Base-by-base conservation (phyloP, 192 early-diverging fungal genomes). In the Backusella parvicylindrica region DNA sequence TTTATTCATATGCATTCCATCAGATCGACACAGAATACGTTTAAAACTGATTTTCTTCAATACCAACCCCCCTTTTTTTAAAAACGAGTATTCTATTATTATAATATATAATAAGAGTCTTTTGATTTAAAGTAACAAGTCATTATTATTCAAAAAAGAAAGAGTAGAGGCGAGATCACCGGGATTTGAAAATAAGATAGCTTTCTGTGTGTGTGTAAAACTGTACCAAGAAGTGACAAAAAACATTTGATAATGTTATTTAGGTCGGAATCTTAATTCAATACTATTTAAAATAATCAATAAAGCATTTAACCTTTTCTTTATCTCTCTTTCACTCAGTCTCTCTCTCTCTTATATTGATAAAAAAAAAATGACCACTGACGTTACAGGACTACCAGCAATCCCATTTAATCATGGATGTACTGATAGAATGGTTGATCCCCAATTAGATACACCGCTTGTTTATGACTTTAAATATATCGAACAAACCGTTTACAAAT, bases 391-490 rank as follows among this genome's bases (percentile, higher is more conserved):
- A 9, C 21, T 69, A 43, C 9, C 28, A 69, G 26, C 38, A 36
- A 26, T 21, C 6, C 38, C 68, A 37, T 28, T 69, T 9, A 76
- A 70, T 12, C 66, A 76, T 47, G 70, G 76, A 4, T 77, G 76
- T 31, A 72, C 76, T 7, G n/a, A n/a, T 36, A 53, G 69, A 37
- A 60, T 40, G 18, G 31, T 76, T 26, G 79, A 80, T 38, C 70
- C 49, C n/a, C 47, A 60, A n/a, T 67, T 76, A 30, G 36, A 68
- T 30, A 76, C 74, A 21, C 37, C 53, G 5, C 43, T 72, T 16
- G 28, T 16, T 2, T 80, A 72, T 66, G 79, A 84, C 33, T 79
- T 84, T 73, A 69, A 64, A 18, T 68, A 84, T 38, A 81, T 84
- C 28, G 50, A 73, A 23, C 23, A 73, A 21, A 78, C 75, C 36